Conservation (phyloP, 441 rosid genomes). For the Flueggea neowawraea region DNA sequence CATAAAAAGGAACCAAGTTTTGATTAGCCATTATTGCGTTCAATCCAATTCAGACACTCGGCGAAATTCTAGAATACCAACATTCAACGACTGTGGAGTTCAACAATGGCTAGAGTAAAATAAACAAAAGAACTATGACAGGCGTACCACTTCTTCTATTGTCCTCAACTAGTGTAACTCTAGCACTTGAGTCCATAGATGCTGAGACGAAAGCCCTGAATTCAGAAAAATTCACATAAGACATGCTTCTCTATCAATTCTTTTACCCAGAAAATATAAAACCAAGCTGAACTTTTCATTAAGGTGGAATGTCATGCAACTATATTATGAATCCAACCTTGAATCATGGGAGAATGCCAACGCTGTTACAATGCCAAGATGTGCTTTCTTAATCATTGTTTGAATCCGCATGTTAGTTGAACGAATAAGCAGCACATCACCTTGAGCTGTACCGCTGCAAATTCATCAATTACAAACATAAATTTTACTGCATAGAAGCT, state of each 20-base stretch:
- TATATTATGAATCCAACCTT: conserved; percentile 43
- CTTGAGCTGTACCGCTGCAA: conserved; percentile 71
- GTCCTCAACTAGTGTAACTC: conserved; percentile 59
- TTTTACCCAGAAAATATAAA: conserved; percentile 2
- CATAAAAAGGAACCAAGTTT: too few relatives aligned
- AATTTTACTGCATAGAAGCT: conserved; percentile 2
- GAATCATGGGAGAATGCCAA: conserved; percentile 81
- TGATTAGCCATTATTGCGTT: too few relatives aligned
- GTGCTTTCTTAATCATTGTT: conserved; percentile 59
- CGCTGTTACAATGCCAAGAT: conserved; percentile 84
- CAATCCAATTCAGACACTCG: too few relatives aligned
- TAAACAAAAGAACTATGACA: neutral
- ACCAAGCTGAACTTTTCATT: neutral
- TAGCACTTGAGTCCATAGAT: conserved; percentile 92
- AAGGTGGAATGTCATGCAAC: neutral
- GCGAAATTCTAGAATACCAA: too few relatives aligned
- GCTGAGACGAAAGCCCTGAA: conserved; percentile 78
- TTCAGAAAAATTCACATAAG: conserved; percentile 12
- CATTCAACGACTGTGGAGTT: too few relatives aligned
- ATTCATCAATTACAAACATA: conserved; percentile 13
- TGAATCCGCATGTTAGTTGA: conserved; percentile 43
- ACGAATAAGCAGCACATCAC: conserved; percentile 61
- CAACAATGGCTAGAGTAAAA: neutral
- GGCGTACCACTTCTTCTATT: conserved; percentile 36
- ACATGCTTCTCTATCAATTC: conserved; percentile 15